phyloP scores from a whole-genome alignment of 371 early-diverging fungal genomes.

The Dipsacomyces acuminosporus region DNA sequence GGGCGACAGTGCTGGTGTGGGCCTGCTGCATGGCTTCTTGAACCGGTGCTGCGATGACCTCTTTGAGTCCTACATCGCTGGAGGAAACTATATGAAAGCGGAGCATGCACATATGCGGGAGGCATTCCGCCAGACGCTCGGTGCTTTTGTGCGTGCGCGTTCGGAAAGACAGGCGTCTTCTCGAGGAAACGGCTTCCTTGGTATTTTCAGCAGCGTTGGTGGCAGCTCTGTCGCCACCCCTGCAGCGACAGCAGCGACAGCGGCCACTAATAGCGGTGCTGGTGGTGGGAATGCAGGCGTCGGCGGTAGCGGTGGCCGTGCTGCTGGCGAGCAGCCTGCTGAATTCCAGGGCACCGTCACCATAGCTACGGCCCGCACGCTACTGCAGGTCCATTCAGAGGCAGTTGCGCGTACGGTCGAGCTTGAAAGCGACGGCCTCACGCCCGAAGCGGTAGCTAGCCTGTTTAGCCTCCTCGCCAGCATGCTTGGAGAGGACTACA shows the following conservation, averaged over 20 bases:
- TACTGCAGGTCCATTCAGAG: conserved; percentile 82
- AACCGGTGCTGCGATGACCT: conserved; percentile 91
- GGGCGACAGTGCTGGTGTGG: conserved; percentile 39
- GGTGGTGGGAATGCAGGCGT: conserved; percentile 1
- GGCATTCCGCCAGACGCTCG: conserved; percentile 52
- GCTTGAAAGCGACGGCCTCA: conserved; percentile 62
- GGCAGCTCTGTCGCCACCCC: conserved; percentile 47
- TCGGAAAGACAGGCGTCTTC: conserved; percentile 54
- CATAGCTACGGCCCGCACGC: conserved; percentile 16
- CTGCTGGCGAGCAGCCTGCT: conserved; percentile 2
- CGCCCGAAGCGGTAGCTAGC: conserved; percentile 54
- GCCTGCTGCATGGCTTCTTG: conserved; percentile 47
- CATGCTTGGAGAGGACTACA: conserved; percentile 69
- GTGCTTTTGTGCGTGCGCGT: conserved; percentile 52
- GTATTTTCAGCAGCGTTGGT: conserved; percentile 68
- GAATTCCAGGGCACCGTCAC: conserved; percentile 23
- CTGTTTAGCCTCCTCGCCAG: conserved; percentile 72
- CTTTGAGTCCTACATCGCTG: conserved; percentile 90
- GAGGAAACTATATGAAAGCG: conserved; percentile 73
- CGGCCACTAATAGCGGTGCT: conserved; percentile 12
- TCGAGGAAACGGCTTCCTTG: conserved; percentile 61
- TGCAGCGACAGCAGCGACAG: conserved; percentile 1
- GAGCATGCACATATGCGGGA: conserved; percentile 65
- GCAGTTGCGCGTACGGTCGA: conserved; percentile 78
- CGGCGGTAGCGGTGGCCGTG: not conserved